These are phyloP conservation scores for Actinomortierella ambigua DNA, from an alignment of 371 early-diverging fungal species.

Conservation along the genomic window DNA sequence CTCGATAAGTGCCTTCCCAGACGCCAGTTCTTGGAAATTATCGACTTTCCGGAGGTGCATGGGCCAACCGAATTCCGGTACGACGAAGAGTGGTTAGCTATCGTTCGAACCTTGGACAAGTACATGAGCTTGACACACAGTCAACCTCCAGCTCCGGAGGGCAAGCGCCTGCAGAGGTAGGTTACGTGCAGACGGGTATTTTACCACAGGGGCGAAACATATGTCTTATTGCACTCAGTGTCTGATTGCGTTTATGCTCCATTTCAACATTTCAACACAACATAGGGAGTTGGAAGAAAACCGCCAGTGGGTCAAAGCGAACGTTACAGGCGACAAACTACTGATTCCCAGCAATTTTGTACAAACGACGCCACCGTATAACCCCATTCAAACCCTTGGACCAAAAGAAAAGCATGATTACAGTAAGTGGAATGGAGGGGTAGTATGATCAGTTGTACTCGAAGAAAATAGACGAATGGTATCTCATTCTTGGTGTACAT, in stretches of 20 bases:
- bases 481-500: neutral
- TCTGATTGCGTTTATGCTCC: too few relatives aligned
- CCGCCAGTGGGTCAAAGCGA: constrained; percentile 51
- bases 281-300: constrained; percentile 47
- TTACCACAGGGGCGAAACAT: too few relatives aligned
- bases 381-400: constrained; percentile 28
- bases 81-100: constrained; percentile 89
- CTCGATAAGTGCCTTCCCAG: constrained; percentile 68
- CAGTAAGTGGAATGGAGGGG: constrained; percentile 28
- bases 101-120: constrained; percentile 48
- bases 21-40: constrained; percentile 60
- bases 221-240: too few relatives aligned
- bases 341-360: constrained; percentile 71
- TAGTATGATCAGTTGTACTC: neutral
- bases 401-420: constrained; percentile 26
- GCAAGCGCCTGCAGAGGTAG: constrained; percentile 21
- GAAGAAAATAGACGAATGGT: neutral
- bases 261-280: too few relatives aligned
- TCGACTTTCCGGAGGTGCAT: constrained; percentile 62
- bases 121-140: constrained; percentile 12
- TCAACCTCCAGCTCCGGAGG: constrained; percentile 11
- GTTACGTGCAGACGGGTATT: too few relatives aligned
- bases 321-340: constrained; percentile 47
- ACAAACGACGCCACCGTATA: constrained; percentile 53
- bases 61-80: constrained; percentile 55